Percentiles rank a stretch among this genome's conserved stretches.
These are phyloP conservation scores for Xylariales sp. DNA, from an alignment of 2,329 filamentous ascomycete species.

Conservation along the genomic window DNA sequence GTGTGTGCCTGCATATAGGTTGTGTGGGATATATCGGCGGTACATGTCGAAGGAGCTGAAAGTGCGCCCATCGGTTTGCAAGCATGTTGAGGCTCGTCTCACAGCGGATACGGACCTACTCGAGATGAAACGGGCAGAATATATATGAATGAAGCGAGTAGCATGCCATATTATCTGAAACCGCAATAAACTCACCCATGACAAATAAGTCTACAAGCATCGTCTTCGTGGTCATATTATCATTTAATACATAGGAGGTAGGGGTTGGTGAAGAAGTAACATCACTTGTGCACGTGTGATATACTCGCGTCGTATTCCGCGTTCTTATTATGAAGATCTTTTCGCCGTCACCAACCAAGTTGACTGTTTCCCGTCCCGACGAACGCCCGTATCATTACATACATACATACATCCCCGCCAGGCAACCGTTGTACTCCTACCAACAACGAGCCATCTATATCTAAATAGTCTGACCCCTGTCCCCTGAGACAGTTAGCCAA, in stretches of 20 bases:
- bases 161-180: neutral
- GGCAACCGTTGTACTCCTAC: neutral
- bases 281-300: neutral
- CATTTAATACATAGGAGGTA: neutral
- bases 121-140: neutral
- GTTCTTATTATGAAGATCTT: neutral
- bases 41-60: neutral
- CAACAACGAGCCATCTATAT: slow-evolving; percentile 3
- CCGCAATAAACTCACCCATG: slow-evolving; percentile 10
- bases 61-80: neutral
- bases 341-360: neutral
- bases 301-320: neutral
- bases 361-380: neutral
- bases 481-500: no score
- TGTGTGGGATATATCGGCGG: neutral
- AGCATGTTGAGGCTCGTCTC: no score
- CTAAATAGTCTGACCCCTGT: neutral
- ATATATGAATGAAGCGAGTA: neutral
- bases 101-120: neutral
- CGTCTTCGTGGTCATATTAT: neutral
- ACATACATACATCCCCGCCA: neutral
- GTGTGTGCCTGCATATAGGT: neutral
- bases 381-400: neutral
- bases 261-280: neutral
- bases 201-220: neutral